These are phyloP conservation scores for Silene noctiflora DNA, from an alignment of 179 eudicot species.

Conservation along the genomic window DNA sequence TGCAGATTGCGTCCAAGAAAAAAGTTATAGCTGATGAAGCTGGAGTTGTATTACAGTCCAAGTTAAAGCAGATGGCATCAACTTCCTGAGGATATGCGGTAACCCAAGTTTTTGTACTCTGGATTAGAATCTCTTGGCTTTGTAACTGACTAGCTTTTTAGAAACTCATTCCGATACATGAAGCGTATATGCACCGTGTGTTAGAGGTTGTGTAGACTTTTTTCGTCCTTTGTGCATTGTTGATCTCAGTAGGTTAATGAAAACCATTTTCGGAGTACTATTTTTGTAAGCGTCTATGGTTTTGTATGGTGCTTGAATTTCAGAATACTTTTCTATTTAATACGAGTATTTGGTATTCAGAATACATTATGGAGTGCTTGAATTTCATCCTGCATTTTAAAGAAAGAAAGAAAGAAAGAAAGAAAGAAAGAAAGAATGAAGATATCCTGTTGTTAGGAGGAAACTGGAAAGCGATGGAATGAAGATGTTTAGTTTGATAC, in stretches of 20 bases:
- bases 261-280: background rate
- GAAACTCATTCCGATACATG: background rate
- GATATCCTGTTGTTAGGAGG: background rate
- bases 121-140: background rate
- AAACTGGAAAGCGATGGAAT: background rate
- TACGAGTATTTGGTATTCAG: no score
- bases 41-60: conserved; percentile 67
- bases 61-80: conserved; percentile 64
- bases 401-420: background rate
- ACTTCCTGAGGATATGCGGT: conserved; percentile 31
- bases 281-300: background rate
- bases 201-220: background rate
- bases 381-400: background rate
- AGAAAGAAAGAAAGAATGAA: background rate
- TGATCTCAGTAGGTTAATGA: background rate
- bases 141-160: conserved; percentile 7
- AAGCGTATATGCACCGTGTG: background rate
- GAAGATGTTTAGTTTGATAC: background rate
- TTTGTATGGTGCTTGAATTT: background rate
- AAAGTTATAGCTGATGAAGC: conserved; percentile 79
- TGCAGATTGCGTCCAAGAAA: conserved; percentile 81
- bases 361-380: no score
- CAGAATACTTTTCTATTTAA: background rate
- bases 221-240: background rate
- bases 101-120: conserved; percentile 11